These are phyloP conservation scores for Leccinum disarticulatum DNA, from an alignment of 768 basidiomycete species.

Conservation along the genomic window DNA sequence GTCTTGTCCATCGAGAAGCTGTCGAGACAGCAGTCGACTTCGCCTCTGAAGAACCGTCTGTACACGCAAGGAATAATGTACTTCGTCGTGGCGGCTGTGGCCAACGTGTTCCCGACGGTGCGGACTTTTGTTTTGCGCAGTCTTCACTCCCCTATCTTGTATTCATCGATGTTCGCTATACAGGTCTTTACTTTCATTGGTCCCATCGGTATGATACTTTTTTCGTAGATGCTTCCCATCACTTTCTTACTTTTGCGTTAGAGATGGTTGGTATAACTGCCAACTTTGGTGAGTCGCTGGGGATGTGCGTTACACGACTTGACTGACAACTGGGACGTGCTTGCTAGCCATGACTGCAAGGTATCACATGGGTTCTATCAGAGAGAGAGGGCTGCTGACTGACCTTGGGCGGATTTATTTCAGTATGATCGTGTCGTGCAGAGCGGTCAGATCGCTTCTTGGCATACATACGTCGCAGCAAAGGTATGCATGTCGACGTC, in stretches of 20 bases:
- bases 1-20: slow-evolving; percentile 18
- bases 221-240: background rate
- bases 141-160: background rate
- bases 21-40: slow-evolving; percentile 15
- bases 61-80: slow-evolving; percentile 22
- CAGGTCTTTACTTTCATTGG: slow-evolving; percentile 19
- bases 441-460: slow-evolving; percentile 21
- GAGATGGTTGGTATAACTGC: slow-evolving; percentile 9
- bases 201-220: background rate
- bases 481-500: background rate
- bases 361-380: background rate
- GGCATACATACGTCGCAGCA: background rate
- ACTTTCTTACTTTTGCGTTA: background rate
- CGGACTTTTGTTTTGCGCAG: background rate
- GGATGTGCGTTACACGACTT: background rate
- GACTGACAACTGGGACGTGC: slow-evolving; percentile 2
- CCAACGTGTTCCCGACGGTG: slow-evolving; percentile 20
- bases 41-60: slow-evolving; percentile 17
- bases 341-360: slow-evolving; percentile 17
- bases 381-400: background rate
- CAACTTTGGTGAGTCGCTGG: slow-evolving; percentile 10
- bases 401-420: background rate
- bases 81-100: slow-evolving; percentile 17
- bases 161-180: background rate
- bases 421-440: slow-evolving; percentile 19